Percentiles rank a stretch among this genome's conserved stretches.
phyloP scores from a whole-genome alignment of 805 yeast species.

The Lachancea dasiensis region DNA sequence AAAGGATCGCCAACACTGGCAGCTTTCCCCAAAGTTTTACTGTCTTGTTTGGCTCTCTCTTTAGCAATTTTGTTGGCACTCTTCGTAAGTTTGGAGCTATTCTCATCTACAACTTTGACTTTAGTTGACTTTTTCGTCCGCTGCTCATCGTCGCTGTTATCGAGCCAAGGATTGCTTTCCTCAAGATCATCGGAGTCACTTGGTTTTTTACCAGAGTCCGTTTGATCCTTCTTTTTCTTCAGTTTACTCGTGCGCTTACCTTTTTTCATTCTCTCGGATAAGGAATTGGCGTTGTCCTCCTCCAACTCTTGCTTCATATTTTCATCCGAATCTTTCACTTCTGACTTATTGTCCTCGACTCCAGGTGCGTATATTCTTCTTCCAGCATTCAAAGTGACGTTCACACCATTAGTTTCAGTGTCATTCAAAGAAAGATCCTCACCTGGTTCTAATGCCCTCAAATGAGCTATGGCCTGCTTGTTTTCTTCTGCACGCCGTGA shows the following conservation, averaged over 20 bases:
- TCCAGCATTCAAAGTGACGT: conserved; percentile 58
- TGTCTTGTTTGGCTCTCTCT: conserved; percentile 21
- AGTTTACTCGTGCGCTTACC: conserved; percentile 13
- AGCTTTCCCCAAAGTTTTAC: conserved; percentile 26
- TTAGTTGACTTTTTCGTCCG: conserved; percentile 39
- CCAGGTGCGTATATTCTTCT: conserved; percentile 74
- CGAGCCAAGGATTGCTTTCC: conserved; percentile 49
- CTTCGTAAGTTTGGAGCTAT: conserved; percentile 46
- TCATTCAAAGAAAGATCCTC: conserved; percentile 38
- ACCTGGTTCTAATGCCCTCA: conserved; percentile 46
- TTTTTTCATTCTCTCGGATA: conserved; percentile 37
- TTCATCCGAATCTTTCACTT: conserved; percentile 34
- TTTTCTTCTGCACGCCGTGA: conserved; percentile 58
- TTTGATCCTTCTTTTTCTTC: conserved; percentile 10
- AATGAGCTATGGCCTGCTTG: conserved; percentile 42
- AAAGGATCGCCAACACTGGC: conserved; percentile 34
- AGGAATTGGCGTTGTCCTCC: conserved; percentile 44
- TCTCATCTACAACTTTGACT: conserved; percentile 42
- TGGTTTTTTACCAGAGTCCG: conserved; percentile 4
- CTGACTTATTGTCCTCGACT: conserved; percentile 24
- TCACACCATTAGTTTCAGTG: conserved; percentile 35
- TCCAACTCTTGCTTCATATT: conserved; percentile 40
- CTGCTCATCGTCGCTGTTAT: conserved; percentile 28
- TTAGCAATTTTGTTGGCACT: conserved; percentile 40
- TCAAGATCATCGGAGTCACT: conserved; percentile 5